Evolutionary conservation across 352 stramenopile species (phyloP), one percentile per base, ranked within the genome.

Genomic region (Globisporangium viniferum): DNA sequence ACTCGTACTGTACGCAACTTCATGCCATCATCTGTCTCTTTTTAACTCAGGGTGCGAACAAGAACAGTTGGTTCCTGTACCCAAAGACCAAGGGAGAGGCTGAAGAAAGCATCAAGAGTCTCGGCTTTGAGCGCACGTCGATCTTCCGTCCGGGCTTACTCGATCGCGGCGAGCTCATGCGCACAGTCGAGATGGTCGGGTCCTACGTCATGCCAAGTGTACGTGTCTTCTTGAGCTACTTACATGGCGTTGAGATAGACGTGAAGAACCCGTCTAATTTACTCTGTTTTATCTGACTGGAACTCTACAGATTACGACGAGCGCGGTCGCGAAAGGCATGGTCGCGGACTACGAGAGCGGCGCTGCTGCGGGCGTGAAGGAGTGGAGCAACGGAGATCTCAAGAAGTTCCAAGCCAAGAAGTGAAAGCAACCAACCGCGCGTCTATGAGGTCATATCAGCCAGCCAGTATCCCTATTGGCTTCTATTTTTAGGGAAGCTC

Each of bases 41-140:
- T 46, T 57, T 4, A 14, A 8, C 31, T 3, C 67, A 90, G 66
- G 70, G 72, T 14, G 76, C 82, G 12, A 85, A 88, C 68, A 90
- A 89, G 73, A 74, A 80, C 71, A 91, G 82, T 60, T 94, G 86
- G 86, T 88, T 92, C 64, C 70, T 92, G 65, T 94, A 92, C 72
- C 78, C 81, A 9, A 72, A 90, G 72, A 92, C 84, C 5, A 94
- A 94, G 75, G 86, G 82, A 27, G 78, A 92, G 66, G 81, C 77
- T 15, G 84, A 92, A 68, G 80, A 86, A n/a, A 86, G 77, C 49
- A 79, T 94, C 66, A 76, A 77, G 68, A 70, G 73, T 14, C 67
- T 92, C n/a, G 55, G 65, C 29, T 92, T 94, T 60, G 22, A 68
- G 12, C 82, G 84, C 20, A 83, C 69, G 15, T 77, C 72, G 24